Percentiles rank a stretch among this genome's conserved stretches.
Conservation (phyloP, 805 yeast genomes). For the Cyberlindnera amylophila region DNA sequence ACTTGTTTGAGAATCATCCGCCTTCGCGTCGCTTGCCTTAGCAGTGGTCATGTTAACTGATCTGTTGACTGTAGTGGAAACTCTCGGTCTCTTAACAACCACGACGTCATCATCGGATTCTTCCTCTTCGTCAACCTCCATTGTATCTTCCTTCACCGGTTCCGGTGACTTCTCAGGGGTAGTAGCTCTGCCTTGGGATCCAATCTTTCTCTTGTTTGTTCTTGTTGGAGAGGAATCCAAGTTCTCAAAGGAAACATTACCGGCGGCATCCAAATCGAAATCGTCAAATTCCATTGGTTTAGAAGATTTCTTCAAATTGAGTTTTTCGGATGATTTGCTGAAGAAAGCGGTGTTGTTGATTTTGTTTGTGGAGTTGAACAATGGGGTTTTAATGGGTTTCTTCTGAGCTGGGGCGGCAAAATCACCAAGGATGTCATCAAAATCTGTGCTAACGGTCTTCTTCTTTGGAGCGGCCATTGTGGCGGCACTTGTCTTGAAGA, state of each 20-base stretch:
- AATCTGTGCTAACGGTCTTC: constrained; percentile 45
- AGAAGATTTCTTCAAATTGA: constrained; percentile 1
- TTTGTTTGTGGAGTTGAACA: constrained; percentile 26
- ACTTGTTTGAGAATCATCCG: constrained; percentile 11
- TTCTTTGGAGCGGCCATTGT: constrained; percentile 30
- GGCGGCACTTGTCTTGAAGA: constrained; percentile 42
- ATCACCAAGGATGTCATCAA: constrained; percentile 63
- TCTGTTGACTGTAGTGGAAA: constrained; percentile 39
- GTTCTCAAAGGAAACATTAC: constrained; percentile 26
- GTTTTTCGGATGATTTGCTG: constrained; percentile 23
- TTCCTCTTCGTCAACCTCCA: constrained; percentile 34
- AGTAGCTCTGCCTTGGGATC: not conserved
- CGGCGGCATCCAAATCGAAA: constrained; percentile 25
- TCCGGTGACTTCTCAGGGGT: constrained; percentile 9
- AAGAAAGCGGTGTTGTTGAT: constrained; percentile 24
- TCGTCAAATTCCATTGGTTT: constrained; percentile 24
- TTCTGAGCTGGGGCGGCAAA: constrained; percentile 20
- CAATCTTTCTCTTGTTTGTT: constrained; percentile 9
- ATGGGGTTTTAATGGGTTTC: constrained; percentile 22
- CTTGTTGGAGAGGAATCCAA: constrained; percentile 38
- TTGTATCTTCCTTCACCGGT: constrained; percentile 17
- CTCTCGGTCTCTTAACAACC: constrained; percentile 48
- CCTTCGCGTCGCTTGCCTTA: constrained; percentile 5
- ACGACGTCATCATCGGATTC: constrained; percentile 59
- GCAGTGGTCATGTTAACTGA: constrained; percentile 38